These are phyloP conservation scores for Coniosporium apollinis DNA, from an alignment of 495 filamentous ascomycete species.

Conservation along the genomic window DNA sequence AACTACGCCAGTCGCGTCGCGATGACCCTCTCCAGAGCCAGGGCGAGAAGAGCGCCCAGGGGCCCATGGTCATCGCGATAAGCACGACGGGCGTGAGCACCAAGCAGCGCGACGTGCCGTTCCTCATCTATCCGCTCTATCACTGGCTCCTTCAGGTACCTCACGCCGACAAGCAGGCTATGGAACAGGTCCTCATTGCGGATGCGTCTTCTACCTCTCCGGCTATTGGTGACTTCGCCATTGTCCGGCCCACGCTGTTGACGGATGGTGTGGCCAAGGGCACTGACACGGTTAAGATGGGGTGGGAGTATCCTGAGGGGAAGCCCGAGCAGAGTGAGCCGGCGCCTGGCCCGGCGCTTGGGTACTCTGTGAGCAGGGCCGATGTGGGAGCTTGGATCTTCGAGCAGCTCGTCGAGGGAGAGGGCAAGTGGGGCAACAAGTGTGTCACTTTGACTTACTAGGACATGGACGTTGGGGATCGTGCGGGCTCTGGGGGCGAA, in stretches of 20 bases:
- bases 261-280: conserved; percentile 18
- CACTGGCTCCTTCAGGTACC: conserved; percentile 30
- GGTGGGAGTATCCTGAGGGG: conserved; percentile 9
- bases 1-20: conserved; percentile 11
- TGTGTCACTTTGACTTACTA: conserved; percentile 6
- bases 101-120: conserved; percentile 34
- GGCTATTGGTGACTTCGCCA: conserved; percentile 25
- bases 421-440: conserved; percentile 4
- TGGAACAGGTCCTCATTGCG: conserved; percentile 32
- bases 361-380: conserved; percentile 14
- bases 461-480: too few species aligned
- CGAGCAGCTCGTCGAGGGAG: conserved; percentile 11
- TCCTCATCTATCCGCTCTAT: conserved; percentile 34
- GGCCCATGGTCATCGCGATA: conserved; percentile 31
- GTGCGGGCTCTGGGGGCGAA: too few species aligned
- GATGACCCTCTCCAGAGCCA: too few species aligned
- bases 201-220: conserved; percentile 11
- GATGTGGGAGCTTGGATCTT: conserved; percentile 23
- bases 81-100: conserved; percentile 37
- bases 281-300: conserved; percentile 1
- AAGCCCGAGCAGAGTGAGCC: background rate
- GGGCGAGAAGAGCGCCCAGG: conserved; percentile 5
- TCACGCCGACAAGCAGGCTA: conserved; percentile 41
- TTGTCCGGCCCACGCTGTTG: conserved; percentile 32
- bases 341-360: conserved; percentile 9